Evolutionary conservation across 805 yeast species (phyloP), one percentile per base, ranked within the genome.

Genomic region (Pichia phayaonensis): DNA sequence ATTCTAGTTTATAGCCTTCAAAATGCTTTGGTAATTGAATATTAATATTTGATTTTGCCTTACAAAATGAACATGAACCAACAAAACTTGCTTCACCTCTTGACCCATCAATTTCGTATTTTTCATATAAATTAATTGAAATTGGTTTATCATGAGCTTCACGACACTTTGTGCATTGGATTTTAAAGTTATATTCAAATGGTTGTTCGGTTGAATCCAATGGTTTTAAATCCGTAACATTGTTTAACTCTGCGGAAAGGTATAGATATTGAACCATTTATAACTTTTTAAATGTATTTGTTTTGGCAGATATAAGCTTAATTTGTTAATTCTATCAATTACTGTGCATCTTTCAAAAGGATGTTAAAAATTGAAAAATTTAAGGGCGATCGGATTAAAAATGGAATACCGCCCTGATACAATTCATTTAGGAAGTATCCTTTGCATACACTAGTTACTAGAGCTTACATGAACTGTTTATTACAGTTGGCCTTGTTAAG

Each of bases 81-180:
- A 84, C 83, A 61, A 90, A 87, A 55, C 83, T 86, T 8, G 96
- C 95, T 53, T 82, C 87, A 15, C 97, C 97, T 54, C 82, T 76
- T 42, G 90, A 79, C 0, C 87, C 89, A 1, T 76, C 64, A 24
- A 88, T 71, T 24, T 81, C 86, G 64, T 81, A 81, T 46, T 71
- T 66, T 56, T 84, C 96, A 56, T 75, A 78, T 50, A 80, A 68
- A 64, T 86, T 85, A 61, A 90, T 80, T 23, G 77, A 72, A 27
- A 89, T 77, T 16, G 80, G 79, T 57, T 89, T 86, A 21, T 77
- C 78, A 65, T 92, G 95, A 8, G 64, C 67, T 54, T 87, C 95
- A 54, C 90, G 79, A 68, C 99, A 92, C 40, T 77, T 74, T 1
- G 84, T 82, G 64, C 99, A 92, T 58, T 76, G 76, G 16, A 90